These are phyloP conservation scores for Geosmithia flava DNA, from an alignment of 2,329 filamentous ascomycete genomes.

Conservation along the genomic window DNA sequence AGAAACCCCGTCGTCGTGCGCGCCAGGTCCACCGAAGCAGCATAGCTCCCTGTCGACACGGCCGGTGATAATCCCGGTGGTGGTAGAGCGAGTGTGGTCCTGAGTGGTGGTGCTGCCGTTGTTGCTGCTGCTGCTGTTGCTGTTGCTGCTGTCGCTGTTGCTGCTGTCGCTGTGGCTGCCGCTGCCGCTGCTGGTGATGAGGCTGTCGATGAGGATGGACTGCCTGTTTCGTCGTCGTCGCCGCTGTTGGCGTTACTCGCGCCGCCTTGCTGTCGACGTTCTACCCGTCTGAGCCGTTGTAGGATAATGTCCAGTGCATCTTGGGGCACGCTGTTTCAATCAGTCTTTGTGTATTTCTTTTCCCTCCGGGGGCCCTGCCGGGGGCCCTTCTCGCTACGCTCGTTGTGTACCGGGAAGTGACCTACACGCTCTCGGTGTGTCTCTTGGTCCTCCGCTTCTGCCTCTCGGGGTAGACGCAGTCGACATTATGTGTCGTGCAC, in stretches of 20 bases:
- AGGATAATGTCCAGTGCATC: slow-evolving; percentile 13
- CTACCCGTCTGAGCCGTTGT: slow-evolving; percentile 15
- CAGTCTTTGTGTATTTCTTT: slow-evolving; percentile 5
- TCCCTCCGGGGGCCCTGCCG: too few relatives aligned
- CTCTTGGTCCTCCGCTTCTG: slow-evolving; percentile 12
- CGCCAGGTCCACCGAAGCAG: not conserved
- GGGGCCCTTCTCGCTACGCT: too few relatives aligned
- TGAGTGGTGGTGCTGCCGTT: not conserved
- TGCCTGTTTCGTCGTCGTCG: not conserved
- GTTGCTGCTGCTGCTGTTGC: not conserved
- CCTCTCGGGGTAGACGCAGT: slow-evolving; percentile 14
- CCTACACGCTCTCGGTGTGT: not conserved
- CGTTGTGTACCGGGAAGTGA: too few relatives aligned
- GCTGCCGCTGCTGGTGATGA: too few relatives aligned
- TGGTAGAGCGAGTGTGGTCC: not conserved
- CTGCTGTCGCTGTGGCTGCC: slow-evolving; percentile 4
- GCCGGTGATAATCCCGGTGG: not conserved
- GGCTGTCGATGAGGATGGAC: too few relatives aligned
- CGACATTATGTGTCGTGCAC: slow-evolving; percentile 11
- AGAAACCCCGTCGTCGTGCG: not conserved
- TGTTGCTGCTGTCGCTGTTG: not conserved
- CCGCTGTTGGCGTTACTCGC: too few relatives aligned
- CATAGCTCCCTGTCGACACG: not conserved
- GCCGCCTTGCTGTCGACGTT: slow-evolving; percentile 8
- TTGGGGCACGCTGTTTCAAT: slow-evolving; percentile 3